These are phyloP conservation scores for Tolypocladium ophioglossoides DNA, from an alignment of 2,329 filamentous ascomycete genomes.

Conservation along the genomic window DNA sequence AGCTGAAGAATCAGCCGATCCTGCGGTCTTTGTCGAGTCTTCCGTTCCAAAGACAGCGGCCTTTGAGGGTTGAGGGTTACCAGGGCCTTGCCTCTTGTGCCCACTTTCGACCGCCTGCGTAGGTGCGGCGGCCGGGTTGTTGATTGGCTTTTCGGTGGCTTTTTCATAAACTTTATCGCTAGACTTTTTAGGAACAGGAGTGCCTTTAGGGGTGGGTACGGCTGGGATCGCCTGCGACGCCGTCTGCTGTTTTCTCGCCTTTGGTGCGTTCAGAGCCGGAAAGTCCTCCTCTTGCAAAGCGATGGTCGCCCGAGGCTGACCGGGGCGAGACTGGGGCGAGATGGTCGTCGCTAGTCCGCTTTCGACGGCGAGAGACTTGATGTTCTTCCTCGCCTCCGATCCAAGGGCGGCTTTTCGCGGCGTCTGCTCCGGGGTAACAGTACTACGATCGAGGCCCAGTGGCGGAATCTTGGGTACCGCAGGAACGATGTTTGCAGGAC, in stretches of 20 bases:
- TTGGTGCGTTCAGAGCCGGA: conserved; percentile 43
- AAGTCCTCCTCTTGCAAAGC: conserved; percentile 52
- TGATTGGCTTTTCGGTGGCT: conserved; percentile 9
- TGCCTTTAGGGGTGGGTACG: conserved; percentile 23
- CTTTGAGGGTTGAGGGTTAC: background rate
- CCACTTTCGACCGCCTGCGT: background rate
- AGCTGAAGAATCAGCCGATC: conserved; percentile 16
- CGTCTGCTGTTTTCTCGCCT: conserved; percentile 21
- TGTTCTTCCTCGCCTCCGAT: conserved; percentile 28
- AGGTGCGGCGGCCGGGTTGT: background rate
- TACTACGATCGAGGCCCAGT: conserved; percentile 13
- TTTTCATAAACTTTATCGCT: conserved; percentile 18
- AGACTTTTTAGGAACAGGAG: conserved; percentile 20
- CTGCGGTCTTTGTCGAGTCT: background rate
- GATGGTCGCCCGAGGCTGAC: conserved; percentile 4
- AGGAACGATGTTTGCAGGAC: conserved; percentile 13
- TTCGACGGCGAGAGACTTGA: conserved; percentile 34
- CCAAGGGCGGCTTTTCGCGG: conserved; percentile 17
- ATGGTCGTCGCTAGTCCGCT: conserved; percentile 37
- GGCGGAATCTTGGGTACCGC: conserved; percentile 14
- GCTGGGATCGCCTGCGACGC: conserved; percentile 21
- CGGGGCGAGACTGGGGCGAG: conserved; percentile 23
- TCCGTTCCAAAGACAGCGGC: background rate
- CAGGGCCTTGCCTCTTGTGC: background rate
- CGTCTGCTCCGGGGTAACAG: conserved; percentile 22